Conservation (phyloP, 2,329 filamentous ascomycete genomes). For the Penicillium sp. region DNA sequence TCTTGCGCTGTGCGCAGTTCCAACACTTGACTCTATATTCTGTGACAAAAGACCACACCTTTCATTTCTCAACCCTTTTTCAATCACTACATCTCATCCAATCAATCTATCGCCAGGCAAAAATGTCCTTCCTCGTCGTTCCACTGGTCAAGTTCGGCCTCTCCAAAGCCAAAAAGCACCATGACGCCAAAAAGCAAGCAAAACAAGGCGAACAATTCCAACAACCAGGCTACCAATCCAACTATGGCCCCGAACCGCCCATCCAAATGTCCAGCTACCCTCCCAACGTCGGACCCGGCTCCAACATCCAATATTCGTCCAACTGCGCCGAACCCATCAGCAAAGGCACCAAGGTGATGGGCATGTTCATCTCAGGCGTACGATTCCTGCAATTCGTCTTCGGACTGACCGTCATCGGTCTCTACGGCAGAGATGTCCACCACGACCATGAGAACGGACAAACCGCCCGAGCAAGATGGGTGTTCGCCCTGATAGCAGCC, state of each 20-base stretch:
- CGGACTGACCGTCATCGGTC: constrained; percentile 73
- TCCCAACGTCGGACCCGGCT: constrained; percentile 24
- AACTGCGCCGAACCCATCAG: constrained; percentile 17
- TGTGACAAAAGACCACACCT: not conserved
- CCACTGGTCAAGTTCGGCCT: constrained; percentile 36
- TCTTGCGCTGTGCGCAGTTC: not conserved
- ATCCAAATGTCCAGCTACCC: constrained; percentile 29
- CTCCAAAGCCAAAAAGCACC: constrained; percentile 38
- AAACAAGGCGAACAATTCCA: constrained; percentile 24
- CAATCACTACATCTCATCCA: not conserved
- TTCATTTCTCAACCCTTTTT: not conserved
- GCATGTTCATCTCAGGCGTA: constrained; percentile 49
- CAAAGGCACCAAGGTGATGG: constrained; percentile 13
- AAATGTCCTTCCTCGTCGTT: constrained; percentile 37
- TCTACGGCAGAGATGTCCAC: constrained; percentile 72
- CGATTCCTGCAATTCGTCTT: constrained; percentile 78
- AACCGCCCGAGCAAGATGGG: constrained; percentile 70
- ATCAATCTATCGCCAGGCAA: constrained; percentile 10
- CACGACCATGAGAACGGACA: constrained; percentile 49
- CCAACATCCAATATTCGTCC: constrained; percentile 18
- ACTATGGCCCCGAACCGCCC: constrained; percentile 19
- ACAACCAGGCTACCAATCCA: constrained; percentile 18
- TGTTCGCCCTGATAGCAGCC: constrained; percentile 74
- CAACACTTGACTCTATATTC: not conserved
- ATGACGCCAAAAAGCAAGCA: constrained; percentile 31